These are phyloP conservation scores for Lepraria neglecta DNA, from an alignment of 495 filamentous ascomycete species.

Conservation along the genomic window DNA sequence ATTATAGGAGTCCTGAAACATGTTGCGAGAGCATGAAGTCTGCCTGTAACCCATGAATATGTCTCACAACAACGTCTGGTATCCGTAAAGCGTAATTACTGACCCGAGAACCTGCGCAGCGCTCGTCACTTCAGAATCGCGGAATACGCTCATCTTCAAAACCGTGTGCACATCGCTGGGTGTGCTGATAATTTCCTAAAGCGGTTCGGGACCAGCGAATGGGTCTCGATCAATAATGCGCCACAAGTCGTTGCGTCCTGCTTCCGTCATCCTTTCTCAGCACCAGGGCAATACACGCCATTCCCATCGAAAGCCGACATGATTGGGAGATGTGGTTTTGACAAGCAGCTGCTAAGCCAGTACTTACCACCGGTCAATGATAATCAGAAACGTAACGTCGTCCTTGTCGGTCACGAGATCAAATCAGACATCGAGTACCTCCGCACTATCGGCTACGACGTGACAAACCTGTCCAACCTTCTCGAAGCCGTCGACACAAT, in stretches of 20 bases:
- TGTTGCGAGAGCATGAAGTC: no score
- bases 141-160: conserved; percentile 59
- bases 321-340: conserved; percentile 13
- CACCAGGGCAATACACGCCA: conserved; percentile 21
- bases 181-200: conserved; percentile 63
- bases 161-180: conserved; percentile 58
- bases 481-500: conserved; percentile 65
- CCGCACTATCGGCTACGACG: conserved; percentile 51
- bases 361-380: conserved; percentile 15
- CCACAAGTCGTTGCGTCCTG: conserved; percentile 39
- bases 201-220: conserved; percentile 58
- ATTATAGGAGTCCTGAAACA: no score
- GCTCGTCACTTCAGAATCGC: conserved; percentile 69
- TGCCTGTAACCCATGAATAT: no score
- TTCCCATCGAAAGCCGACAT: conserved; percentile 13
- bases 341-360: conserved; percentile 4
- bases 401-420: conserved; percentile 77
- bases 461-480: conserved; percentile 45
- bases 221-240: conserved; percentile 38
- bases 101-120: no score
- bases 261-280: conserved; percentile 47
- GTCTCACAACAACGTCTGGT: no score
- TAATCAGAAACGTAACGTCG: conserved; percentile 47
- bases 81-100: no score
- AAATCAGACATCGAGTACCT: conserved; percentile 61